Evolutionary conservation across 208 protist genomes (phyloP).

Genomic region (Trypanosoma mega): DNA sequence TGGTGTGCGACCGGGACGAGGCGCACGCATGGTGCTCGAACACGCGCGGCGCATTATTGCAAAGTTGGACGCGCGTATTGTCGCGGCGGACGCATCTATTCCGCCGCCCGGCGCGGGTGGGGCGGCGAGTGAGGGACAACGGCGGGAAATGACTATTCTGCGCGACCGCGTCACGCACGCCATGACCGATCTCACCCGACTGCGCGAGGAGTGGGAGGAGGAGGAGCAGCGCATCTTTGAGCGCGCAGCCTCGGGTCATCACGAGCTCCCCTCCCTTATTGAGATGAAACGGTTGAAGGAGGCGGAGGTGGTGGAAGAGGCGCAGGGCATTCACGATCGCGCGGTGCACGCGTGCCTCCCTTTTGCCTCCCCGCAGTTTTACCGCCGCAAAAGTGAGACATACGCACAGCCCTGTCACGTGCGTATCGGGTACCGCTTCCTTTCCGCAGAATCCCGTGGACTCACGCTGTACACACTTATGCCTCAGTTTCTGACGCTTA

Average conservation of each 20-base stretch:
- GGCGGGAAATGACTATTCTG: slow-evolving; percentile 56
- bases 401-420: slow-evolving; percentile 85
- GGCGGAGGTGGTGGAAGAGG: slow-evolving; percentile 63
- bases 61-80: slow-evolving; percentile 59
- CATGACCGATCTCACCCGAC: slow-evolving; percentile 35
- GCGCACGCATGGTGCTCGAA: slow-evolving; percentile 71
- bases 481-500: slow-evolving; percentile 64
- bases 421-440: slow-evolving; percentile 74
- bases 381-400: slow-evolving; percentile 75
- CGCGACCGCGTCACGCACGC: slow-evolving; percentile 53
- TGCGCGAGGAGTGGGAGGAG: slow-evolving; percentile 52
- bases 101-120: slow-evolving; percentile 9
- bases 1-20: slow-evolving; percentile 66
- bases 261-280: slow-evolving; percentile 50
- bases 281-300: slow-evolving; percentile 69
- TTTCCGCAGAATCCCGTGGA: slow-evolving; percentile 20
- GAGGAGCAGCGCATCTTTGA: slow-evolving; percentile 61
- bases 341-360: slow-evolving; percentile 68
- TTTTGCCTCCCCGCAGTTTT: slow-evolving; percentile 84
- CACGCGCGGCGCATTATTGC: slow-evolving; percentile 54
- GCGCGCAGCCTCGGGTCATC: slow-evolving; percentile 41
- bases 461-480: slow-evolving; percentile 48
- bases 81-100: slow-evolving; percentile 48
- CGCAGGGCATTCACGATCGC: slow-evolving; percentile 62
- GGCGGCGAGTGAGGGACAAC: slow-evolving; percentile 37